A percentile compares a stretch with the other conserved stretches of the same genome.
Conservation (phyloP, 352 stramenopile genomes). For the Chrysophaeum taylorii region DNA sequence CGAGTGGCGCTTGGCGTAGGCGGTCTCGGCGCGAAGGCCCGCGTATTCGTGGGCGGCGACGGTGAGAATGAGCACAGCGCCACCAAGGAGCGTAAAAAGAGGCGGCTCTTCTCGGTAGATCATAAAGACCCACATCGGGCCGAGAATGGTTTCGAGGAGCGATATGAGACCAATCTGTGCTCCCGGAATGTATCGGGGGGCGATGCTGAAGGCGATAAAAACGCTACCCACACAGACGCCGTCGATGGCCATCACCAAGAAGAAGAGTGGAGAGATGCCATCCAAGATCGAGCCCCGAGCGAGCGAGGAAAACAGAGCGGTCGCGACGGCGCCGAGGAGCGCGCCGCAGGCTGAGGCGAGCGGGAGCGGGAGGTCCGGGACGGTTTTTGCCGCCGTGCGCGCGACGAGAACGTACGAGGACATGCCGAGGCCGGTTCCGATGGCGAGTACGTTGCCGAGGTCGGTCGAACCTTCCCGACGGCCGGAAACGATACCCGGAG, state of each 20-base stretch:
- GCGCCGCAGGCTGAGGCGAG: background rate
- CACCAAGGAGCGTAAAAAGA: background rate
- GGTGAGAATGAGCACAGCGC: background rate
- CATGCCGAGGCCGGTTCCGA: background rate
- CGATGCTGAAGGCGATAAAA: background rate
- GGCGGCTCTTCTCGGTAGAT: background rate
- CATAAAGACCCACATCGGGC: constrained; percentile 4
- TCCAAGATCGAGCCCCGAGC: too few species aligned
- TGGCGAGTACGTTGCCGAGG: background rate
- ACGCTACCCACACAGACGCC: background rate
- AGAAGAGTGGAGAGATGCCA: background rate
- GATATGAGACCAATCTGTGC: background rate
- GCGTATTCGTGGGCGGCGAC: constrained; percentile 1
- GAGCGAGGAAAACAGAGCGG: too few species aligned
- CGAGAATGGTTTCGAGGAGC: constrained; percentile 2
- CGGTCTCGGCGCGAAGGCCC: too few species aligned
- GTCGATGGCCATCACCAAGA: background rate
- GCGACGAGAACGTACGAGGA: background rate
- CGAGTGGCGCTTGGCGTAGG: too few species aligned
- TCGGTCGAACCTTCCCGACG: background rate
- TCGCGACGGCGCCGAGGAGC: background rate
- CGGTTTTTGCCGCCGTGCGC: background rate
- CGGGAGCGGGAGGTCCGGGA: background rate
- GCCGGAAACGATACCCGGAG: background rate
- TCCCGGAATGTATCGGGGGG: background rate